Percentiles rank a stretch among this genome's conserved stretches.
Conservation (phyloP, 1,139 yeast genomes). For the Yamadazyma pseudoaaseri region DNA sequence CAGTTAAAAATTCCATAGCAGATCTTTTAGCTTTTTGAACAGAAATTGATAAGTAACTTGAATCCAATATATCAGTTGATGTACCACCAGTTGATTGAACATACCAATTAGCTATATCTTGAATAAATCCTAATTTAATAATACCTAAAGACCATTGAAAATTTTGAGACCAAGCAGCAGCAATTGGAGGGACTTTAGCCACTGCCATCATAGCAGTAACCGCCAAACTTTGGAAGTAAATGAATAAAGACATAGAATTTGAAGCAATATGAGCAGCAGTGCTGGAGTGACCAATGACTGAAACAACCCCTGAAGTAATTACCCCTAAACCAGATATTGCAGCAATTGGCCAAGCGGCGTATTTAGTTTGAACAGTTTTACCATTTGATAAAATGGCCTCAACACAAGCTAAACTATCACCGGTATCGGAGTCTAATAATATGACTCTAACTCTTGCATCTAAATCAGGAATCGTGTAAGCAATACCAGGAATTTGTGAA, state of each 20-base stretch:
- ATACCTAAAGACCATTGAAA: constrained; percentile 97
- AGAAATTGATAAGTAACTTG: constrained; percentile 63
- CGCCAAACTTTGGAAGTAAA: constrained; percentile 92
- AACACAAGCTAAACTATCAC: constrained; percentile 74
- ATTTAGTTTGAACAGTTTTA: constrained; percentile 90
- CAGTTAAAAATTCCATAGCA: constrained; percentile 18
- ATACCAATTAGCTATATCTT: constrained; percentile 87
- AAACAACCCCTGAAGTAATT: constrained; percentile 80
- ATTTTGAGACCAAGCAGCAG: constrained; percentile 98
- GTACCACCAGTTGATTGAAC: constrained; percentile 94
- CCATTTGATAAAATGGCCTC: constrained; percentile 86
- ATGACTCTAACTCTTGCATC: constrained; percentile 87
- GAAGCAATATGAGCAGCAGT: constrained; percentile 98
- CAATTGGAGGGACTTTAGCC: constrained; percentile 88
- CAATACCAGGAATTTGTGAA: constrained; percentile 69
- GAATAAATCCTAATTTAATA: constrained; percentile 78
- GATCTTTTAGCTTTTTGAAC: constrained; percentile 62
- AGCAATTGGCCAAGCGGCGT: constrained; percentile 97
- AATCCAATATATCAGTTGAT: constrained; percentile 67
- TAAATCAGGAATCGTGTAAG: constrained; percentile 88
- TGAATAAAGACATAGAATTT: constrained; percentile 86
- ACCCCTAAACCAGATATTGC: constrained; percentile 87
- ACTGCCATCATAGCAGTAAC: constrained; percentile 97
- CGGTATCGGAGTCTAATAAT: constrained; percentile 44
- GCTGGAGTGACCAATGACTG: constrained; percentile 83